Percentiles rank a stretch among this genome's conserved stretches.
Evolutionary conservation across 2,329 filamentous ascomycete species (phyloP).

Genomic region (Dichotomopilus funicola): DNA sequence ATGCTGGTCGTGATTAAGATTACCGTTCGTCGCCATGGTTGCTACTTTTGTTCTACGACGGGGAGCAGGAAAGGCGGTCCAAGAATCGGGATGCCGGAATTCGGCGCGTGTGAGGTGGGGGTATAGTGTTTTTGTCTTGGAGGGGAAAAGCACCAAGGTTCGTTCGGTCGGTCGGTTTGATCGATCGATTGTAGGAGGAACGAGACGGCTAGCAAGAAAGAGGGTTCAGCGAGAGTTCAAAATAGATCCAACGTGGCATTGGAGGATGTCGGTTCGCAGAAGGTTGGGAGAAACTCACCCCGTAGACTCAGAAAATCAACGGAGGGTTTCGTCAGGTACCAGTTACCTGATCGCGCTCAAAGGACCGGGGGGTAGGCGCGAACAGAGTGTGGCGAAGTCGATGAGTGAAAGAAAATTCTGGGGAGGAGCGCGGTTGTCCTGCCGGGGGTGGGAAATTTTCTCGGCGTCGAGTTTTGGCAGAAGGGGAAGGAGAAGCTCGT

Average conservation of each 20-base stretch:
- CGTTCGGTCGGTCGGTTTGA: background rate
- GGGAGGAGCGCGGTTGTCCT: background rate
- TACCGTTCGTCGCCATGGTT: conserved; percentile 54
- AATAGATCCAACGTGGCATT: background rate
- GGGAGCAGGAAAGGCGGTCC: conserved; percentile 8
- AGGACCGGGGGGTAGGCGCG: background rate
- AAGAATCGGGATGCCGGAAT: conserved; percentile 13
- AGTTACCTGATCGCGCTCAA: conserved; percentile 2
- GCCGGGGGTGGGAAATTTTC: background rate
- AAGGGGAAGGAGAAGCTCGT: conserved; percentile 11
- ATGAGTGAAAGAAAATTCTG: background rate
- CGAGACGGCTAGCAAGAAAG: conserved; percentile 2
- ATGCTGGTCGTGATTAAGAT: conserved; percentile 39
- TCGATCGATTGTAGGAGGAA: background rate
- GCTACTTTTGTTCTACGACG: conserved; percentile 8
- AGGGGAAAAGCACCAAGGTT: background rate
- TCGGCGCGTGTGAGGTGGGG: conserved; percentile 11
- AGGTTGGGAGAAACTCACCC: background rate
- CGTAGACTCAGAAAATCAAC: background rate
- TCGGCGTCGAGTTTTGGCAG: background rate
- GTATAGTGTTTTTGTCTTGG: background rate
- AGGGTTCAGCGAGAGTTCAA: conserved; percentile 6
- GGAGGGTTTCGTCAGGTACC: conserved; percentile 1
- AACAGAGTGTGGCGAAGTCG: too few species aligned
- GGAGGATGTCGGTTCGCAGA: background rate